A percentile compares a stretch with the other conserved stretches of the same genome.
Evolutionary conservation across 73 alveolate species (phyloP).

Genomic region (Uronychia binucleata): DNA sequence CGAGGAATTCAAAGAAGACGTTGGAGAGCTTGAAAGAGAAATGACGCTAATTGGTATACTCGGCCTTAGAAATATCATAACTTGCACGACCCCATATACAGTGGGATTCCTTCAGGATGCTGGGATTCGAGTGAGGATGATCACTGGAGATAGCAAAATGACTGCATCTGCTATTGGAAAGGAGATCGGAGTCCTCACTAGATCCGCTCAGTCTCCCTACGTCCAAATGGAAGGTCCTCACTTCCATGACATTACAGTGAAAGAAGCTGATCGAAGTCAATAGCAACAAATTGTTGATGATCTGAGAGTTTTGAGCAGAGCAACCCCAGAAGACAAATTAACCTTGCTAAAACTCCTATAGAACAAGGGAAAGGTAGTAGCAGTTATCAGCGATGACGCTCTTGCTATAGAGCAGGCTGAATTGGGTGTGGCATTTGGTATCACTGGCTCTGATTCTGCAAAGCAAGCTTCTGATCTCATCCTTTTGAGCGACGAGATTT

Average conservation of each 20-base stretch:
- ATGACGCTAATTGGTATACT: too few relatives aligned
- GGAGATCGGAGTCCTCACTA: conserved; percentile 60
- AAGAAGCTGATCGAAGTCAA: conserved; percentile 40
- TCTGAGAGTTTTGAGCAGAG: conserved; percentile 81
- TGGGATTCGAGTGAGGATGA: conserved; percentile 64
- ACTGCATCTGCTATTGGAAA: conserved; percentile 62
- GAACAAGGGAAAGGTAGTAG: conserved; percentile 67
- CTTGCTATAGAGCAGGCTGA: conserved; percentile 97
- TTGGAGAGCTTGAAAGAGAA: too few relatives aligned
- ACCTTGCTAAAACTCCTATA: conserved; percentile 65
- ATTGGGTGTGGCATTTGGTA: conserved; percentile 99
- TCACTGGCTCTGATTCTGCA: conserved; percentile 99
- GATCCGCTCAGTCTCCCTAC: too few relatives aligned
- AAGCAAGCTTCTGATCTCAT: conserved; percentile 98
- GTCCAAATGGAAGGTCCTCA: conserved; percentile 71
- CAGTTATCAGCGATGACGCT: conserved; percentile 99
- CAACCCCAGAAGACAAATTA: conserved; percentile 87
- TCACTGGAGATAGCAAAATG: conserved; percentile 60
- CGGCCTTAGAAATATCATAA: too few relatives aligned
- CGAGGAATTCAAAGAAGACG: too few relatives aligned
- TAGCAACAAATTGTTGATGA: conserved; percentile 54
- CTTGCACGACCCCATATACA: too few relatives aligned
- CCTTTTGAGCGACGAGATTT: conserved; percentile 96
- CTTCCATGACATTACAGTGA: conserved; percentile 58
- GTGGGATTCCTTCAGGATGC: too few relatives aligned